Base-by-base conservation (phyloP, 108 stramenopile genomes). In the Phaeodactylum tricornutum region DNA sequence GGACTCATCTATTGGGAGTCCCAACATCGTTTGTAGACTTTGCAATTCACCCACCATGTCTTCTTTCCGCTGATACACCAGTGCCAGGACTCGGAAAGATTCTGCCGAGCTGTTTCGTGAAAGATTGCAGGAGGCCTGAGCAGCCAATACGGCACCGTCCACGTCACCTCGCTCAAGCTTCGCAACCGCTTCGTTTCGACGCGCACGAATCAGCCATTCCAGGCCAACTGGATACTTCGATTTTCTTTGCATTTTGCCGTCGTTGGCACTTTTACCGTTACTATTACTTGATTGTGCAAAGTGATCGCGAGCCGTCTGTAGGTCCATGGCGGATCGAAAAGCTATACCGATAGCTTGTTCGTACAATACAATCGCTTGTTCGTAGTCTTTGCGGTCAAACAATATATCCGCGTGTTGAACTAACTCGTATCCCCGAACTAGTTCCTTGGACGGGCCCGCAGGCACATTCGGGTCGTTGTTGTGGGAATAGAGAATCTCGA, bases 81-180 rank as follows among this genome's bases (percentile, higher is more conserved):
- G 55, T 2, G 72, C 67, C 29, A 77, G 37, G n/a, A 65, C 57
- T 55, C 62, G 53, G 30, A 69, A 59, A 4, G 71, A 47, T 30
- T 57, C 64, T 1, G 54, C 39, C 30, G 61, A 52, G 4, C 14
- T 60, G 4, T 61, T 61, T 20, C 41, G 54, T 3, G 71, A 59
- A 24, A 72, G 49, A 9, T 69, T 53, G 3, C 43, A 61, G 12
- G 75, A 66, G 1, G 63, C 59, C 50, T 65, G 60, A 6, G 71
- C 71, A 32, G 64, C 67, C 12, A 51, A 15, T 4, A 68, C 39
- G 1, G 75, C 68, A 0, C 68, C 75, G 32, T 72, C 60, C 2
- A 57, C 12, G 36, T 77, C 71, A 1, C 32, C 32, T 11, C 59
- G 12, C 7, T 31, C 37, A 8, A 71, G 49, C 26, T 50, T 54